A percentile compares a stretch with the other conserved stretches of the same genome.
Evolutionary conservation across 129 eudicot species (phyloP).

Genomic region (Chrysanthemum lavandulifolium): DNA sequence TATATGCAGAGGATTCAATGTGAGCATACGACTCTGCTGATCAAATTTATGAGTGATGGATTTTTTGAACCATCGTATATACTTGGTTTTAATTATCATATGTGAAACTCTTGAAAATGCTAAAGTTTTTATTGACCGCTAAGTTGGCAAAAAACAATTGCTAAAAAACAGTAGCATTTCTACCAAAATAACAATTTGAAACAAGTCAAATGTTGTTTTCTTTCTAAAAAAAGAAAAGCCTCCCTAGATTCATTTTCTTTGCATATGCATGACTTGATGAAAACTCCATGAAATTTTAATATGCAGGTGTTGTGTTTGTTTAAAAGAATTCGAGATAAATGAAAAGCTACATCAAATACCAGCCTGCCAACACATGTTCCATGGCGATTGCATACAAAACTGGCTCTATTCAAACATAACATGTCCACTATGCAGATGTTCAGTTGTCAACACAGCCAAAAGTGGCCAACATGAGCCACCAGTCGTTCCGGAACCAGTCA

Average conservation of each 20-base stretch:
- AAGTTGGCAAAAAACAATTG: slow-evolving; percentile 1
- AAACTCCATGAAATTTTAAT: slow-evolving; percentile 1
- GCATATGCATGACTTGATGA: neutral
- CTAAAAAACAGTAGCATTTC: neutral
- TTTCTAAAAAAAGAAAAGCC: neutral
- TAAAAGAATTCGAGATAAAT: slow-evolving; percentile 60
- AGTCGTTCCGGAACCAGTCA: slow-evolving; percentile 17
- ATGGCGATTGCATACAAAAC: slow-evolving; percentile 54
- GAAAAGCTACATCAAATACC: slow-evolving; percentile 61
- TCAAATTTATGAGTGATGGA: neutral
- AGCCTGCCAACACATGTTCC: slow-evolving; percentile 65
- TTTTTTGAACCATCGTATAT: neutral
- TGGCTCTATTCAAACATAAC: slow-evolving; percentile 61
- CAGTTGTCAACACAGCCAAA: slow-evolving; percentile 32
- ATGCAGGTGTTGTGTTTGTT: slow-evolving; percentile 70
- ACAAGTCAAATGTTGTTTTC: neutral
- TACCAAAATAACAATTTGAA: neutral
- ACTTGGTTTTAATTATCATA: neutral
- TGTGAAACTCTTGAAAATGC: neutral
- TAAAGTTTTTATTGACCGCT: neutral
- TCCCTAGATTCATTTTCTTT: slow-evolving; percentile 6
- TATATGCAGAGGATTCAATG: slow-evolving; percentile 45
- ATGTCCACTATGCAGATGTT: slow-evolving; percentile 75
- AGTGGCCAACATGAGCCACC: slow-evolving; percentile 20
- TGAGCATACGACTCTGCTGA: slow-evolving; percentile 29